These are phyloP conservation scores for Aspergillus sparsus DNA, from an alignment of 495 filamentous ascomycete species.

Conservation along the genomic window DNA sequence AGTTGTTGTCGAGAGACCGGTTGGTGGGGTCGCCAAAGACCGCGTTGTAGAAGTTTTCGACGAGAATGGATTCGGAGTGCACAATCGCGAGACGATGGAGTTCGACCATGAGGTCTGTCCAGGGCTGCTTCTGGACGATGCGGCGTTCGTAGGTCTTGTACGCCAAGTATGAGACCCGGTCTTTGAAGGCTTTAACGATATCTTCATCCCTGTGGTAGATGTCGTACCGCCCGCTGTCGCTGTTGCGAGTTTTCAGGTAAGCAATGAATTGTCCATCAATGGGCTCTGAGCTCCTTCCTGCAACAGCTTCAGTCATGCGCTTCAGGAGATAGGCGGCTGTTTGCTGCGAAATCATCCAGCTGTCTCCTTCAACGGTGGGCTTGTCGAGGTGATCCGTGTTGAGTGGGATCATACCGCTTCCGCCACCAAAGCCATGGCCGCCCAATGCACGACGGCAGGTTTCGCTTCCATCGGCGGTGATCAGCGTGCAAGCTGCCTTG, in stretches of 20 bases:
- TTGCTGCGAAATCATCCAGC: constrained; percentile 46
- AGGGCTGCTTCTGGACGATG: neutral
- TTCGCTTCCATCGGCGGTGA: neutral
- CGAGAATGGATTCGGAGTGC: constrained; percentile 45
- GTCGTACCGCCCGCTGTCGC: neutral
- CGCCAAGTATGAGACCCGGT: neutral
- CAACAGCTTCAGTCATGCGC: neutral
- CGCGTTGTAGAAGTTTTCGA: constrained; percentile 42
- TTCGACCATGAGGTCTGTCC: neutral
- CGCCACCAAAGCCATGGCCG: constrained; percentile 40
- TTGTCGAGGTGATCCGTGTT: constrained; percentile 37
- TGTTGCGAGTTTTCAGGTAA: constrained; percentile 25
- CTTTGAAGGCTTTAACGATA: neutral
- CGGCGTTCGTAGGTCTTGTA: neutral
- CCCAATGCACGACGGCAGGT: constrained; percentile 29
- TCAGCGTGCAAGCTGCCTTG: neutral
- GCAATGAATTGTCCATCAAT: too few relatives aligned
- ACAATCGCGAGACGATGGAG: neutral
- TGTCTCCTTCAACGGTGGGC: constrained; percentile 46
- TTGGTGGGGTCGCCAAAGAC: constrained; percentile 20
- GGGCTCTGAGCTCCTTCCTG: neutral
- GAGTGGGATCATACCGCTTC: constrained; percentile 36
- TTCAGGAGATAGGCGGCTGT: constrained; percentile 39
- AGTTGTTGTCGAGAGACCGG: constrained; percentile 26
- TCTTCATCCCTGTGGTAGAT: neutral